Evolutionary conservation across 164 flowering plant genomes (phyloP).

Genomic region (Aristolochia contorta): DNA sequence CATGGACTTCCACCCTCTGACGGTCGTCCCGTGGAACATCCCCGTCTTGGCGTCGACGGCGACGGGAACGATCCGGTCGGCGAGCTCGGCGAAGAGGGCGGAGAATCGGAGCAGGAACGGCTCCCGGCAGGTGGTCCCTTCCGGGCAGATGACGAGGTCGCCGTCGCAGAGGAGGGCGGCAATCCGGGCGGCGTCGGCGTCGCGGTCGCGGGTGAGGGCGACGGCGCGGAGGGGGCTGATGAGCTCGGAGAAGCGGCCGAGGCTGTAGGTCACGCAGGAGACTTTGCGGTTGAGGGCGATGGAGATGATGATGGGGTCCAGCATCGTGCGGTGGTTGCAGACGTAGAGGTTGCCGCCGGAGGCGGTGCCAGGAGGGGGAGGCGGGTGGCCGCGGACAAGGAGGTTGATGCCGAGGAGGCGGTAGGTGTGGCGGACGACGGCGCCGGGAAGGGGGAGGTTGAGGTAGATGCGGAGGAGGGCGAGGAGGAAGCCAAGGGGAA

Average conservation of each 20-base stretch:
- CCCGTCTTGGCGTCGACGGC: slow-evolving; percentile 60
- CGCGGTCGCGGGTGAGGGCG: slow-evolving; percentile 55
- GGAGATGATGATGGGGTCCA: slow-evolving; percentile 67
- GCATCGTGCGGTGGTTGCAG: slow-evolving; percentile 39
- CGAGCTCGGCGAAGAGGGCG: slow-evolving; percentile 74
- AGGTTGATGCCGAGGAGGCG: slow-evolving; percentile 53
- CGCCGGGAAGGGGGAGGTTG: slow-evolving; percentile 53
- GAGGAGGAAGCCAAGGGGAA: slow-evolving; percentile 60
- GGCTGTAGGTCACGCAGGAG: slow-evolving; percentile 75
- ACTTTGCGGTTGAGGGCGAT: slow-evolving; percentile 60
- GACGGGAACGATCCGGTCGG: slow-evolving; percentile 73
- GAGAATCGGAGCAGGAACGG: slow-evolving; percentile 67
- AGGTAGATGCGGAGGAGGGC: slow-evolving; percentile 48
- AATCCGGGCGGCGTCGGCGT: slow-evolving; percentile 50
- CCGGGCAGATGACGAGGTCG: slow-evolving; percentile 70
- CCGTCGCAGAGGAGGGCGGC: slow-evolving; percentile 56
- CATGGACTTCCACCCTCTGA: slow-evolving; percentile 52
- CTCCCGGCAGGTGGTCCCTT: slow-evolving; percentile 80
- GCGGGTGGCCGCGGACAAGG: slow-evolving; percentile 57
- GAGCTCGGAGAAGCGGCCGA: slow-evolving; percentile 56
- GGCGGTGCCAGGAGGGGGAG: slow-evolving; percentile 48
- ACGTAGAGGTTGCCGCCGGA: slow-evolving; percentile 35
- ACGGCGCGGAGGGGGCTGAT: slow-evolving; percentile 73
- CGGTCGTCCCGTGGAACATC: slow-evolving; percentile 59
- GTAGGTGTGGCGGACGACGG: slow-evolving; percentile 39